Percentiles rank a stretch among this genome's conserved stretches.
These are phyloP conservation scores for Microascus cirrosus DNA, from an alignment of 2,329 filamentous ascomycete species.

Conservation along the genomic window DNA sequence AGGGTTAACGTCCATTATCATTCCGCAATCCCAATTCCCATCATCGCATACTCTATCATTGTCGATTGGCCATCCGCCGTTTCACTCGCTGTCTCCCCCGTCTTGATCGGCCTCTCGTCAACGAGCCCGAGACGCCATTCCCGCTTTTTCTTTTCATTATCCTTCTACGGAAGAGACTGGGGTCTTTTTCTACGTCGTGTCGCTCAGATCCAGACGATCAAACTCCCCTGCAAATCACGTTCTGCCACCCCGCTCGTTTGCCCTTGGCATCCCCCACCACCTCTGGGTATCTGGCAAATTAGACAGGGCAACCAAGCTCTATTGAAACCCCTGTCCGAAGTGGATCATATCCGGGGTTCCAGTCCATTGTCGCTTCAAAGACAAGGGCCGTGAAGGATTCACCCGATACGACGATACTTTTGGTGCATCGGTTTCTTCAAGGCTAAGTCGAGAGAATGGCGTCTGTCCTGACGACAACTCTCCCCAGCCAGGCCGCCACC, in stretches of 20 bases:
- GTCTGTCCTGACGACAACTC: not conserved
- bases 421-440: not conserved
- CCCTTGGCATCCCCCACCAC: not conserved
- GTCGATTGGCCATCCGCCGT: not conserved
- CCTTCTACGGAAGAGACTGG: not conserved
- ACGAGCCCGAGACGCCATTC: not conserved
- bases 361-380: not conserved
- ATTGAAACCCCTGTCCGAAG: not conserved
- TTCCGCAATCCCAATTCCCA: not conserved
- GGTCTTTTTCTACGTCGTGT: not conserved
- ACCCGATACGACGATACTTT: not conserved
- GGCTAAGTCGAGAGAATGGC: not conserved
- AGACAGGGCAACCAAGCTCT: not conserved
- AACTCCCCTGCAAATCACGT: constrained; percentile 1
- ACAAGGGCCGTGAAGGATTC: not conserved
- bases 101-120: not conserved
- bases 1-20: not conserved
- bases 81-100: not conserved
- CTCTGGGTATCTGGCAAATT: not conserved
- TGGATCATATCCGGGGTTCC: not conserved
- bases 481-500: not conserved
- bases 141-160: not conserved
- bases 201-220: constrained; percentile 1
- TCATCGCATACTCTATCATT: not conserved
- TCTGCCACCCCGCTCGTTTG: not conserved